These are phyloP conservation scores for Teunomyces pallodes DNA, from an alignment of 805 yeast genomes.

Conservation along the genomic window DNA sequence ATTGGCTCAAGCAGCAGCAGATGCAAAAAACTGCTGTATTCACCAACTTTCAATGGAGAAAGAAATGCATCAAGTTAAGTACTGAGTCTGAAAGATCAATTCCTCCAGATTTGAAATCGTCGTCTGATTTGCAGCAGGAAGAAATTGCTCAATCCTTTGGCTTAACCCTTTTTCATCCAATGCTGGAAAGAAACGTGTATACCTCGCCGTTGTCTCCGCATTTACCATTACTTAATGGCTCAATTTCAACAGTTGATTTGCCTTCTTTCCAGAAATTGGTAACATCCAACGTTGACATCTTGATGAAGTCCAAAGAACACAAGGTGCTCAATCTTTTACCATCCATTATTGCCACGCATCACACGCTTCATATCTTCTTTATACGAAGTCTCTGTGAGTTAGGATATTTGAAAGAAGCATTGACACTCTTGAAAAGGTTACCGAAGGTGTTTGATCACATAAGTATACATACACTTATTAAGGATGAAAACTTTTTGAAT, in stretches of 20 bases:
- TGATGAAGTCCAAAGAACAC: constrained; percentile 5
- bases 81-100: neutral
- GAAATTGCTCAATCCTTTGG: neutral
- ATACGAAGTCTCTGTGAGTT: constrained; percentile 26
- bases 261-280: constrained; percentile 29
- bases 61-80: constrained; percentile 19
- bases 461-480: neutral
- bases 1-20: constrained; percentile 8
- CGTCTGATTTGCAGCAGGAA: constrained; percentile 9
- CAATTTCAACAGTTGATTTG: constrained; percentile 25
- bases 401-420: constrained; percentile 24
- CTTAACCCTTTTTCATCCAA: constrained; percentile 20
- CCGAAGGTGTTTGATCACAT: constrained; percentile 10
- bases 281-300: constrained; percentile 9
- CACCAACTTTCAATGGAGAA: constrained; percentile 21
- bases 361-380: constrained; percentile 24
- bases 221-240: constrained; percentile 29
- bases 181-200: constrained; percentile 26
- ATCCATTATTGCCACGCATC: constrained; percentile 22
- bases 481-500: constrained; percentile 8
- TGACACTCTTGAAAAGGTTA: constrained; percentile 18
- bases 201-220: constrained; percentile 15
- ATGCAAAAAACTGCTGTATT: constrained; percentile 12
- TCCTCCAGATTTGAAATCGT: constrained; percentile 6
- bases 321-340: constrained; percentile 18